These are phyloP conservation scores for Capsicum chinense DNA, from an alignment of 257 asterid genomes.

Conservation along the genomic window DNA sequence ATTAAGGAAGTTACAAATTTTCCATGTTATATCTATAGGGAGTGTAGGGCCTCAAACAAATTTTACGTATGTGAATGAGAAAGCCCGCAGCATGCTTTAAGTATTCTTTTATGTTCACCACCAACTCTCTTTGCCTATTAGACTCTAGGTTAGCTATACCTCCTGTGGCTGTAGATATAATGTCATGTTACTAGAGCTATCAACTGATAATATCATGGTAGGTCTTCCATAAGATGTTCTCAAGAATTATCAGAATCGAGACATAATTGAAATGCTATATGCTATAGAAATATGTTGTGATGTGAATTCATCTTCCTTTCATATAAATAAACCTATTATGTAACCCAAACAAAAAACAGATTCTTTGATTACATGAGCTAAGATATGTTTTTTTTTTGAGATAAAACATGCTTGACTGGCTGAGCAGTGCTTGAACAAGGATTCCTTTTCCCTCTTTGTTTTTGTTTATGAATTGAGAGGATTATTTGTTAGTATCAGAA, in stretches of 20 bases:
- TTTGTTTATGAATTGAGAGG: not conserved
- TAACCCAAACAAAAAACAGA: not conserved
- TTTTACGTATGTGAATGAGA: not conserved
- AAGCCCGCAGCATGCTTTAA: not conserved
- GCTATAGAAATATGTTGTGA: not conserved
- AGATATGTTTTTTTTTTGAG: constrained; percentile 24
- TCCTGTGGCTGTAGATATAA: not conserved
- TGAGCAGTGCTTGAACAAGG: not conserved
- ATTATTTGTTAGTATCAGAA: not conserved
- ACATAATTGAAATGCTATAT: not conserved
- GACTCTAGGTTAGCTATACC: not conserved
- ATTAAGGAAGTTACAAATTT: not conserved
- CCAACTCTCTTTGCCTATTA: not conserved
- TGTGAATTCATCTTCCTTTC: not conserved
- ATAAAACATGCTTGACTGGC: not conserved
- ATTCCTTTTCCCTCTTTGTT: not conserved
- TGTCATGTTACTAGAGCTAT: not conserved
- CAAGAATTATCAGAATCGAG: constrained; percentile 12
- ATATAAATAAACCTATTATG: not conserved
- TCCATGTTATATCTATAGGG: not conserved
- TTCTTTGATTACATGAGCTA: not conserved
- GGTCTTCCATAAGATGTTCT: not conserved
- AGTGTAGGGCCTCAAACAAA: not conserved
- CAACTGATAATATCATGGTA: not conserved
- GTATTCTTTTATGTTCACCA: not conserved